phyloP scores from a whole-genome alignment of 2,329 filamentous ascomycete genomes.

The Lasiodiplodia sp. region DNA sequence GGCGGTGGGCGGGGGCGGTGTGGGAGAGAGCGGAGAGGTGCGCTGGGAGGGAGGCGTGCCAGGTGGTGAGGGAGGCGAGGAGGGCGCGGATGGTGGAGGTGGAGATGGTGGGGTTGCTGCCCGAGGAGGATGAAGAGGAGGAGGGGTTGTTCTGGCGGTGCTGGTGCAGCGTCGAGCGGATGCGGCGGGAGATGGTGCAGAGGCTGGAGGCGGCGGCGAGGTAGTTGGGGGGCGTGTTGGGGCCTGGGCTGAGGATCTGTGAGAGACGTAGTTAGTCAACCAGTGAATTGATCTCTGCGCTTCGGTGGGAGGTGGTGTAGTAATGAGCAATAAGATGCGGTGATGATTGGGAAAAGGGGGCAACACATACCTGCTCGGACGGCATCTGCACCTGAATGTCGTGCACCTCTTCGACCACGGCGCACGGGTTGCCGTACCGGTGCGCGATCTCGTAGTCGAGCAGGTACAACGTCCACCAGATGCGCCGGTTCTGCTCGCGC shows the following conservation, averaged over 20 bases:
- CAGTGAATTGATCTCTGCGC: no score
- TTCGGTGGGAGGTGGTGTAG: no score
- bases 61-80: constrained; percentile 43
- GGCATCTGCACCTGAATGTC: constrained; percentile 42
- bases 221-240: constrained; percentile 46
- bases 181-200: constrained; percentile 43
- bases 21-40: constrained; percentile 44
- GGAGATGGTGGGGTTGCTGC: constrained; percentile 39
- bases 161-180: constrained; percentile 45
- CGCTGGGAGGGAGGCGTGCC: constrained; percentile 42
- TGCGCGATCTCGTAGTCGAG: constrained; percentile 47
- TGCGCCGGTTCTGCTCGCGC: constrained; percentile 44
- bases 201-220: constrained; percentile 42
- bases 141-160: constrained; percentile 34
- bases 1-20: constrained; percentile 43
- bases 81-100: constrained; percentile 45
- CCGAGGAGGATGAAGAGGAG: constrained; percentile 9
- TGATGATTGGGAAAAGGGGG: neutral
- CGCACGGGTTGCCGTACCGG: constrained; percentile 44
- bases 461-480: constrained; percentile 48
- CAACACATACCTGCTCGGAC: constrained; percentile 41
- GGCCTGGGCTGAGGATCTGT: constrained; percentile 43
- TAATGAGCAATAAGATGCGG: constrained; percentile 25
- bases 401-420: constrained; percentile 44
- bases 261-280: no score